Conservation (phyloP, 306 rosid genomes). For the Acacia acuminata region DNA sequence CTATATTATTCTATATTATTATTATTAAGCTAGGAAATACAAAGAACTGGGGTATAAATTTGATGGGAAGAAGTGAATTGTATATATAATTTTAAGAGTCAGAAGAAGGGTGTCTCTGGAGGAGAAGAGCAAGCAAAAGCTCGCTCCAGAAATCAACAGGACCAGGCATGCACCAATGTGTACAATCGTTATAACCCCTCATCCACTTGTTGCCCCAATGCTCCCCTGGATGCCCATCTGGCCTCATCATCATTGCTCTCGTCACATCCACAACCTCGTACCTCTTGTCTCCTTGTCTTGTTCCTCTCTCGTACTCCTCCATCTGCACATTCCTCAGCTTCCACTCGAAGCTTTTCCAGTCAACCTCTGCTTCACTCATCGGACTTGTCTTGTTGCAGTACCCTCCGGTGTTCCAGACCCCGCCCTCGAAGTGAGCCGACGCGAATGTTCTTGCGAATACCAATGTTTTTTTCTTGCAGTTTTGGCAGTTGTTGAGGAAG, state of each 20-base stretch:
- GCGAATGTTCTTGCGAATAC: slow-evolving; percentile 73
- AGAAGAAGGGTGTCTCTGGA: slow-evolving; percentile 6
- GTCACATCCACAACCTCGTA: slow-evolving; percentile 69
- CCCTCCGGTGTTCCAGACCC: slow-evolving; percentile 84
- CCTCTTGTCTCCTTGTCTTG: slow-evolving; percentile 29
- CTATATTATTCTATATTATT: not conserved
- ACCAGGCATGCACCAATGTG: slow-evolving; percentile 98
- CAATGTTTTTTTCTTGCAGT: not conserved
- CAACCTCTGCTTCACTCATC: not conserved
- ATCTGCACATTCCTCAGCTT: slow-evolving; percentile 56
- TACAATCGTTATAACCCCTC: slow-evolving; percentile 85
- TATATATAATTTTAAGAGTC: not conserved
- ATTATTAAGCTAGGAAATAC: not conserved
- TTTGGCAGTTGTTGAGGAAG: not conserved
- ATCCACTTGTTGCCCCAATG: slow-evolving; percentile 82
- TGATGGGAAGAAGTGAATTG: not conserved
- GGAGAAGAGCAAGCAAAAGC: slow-evolving; percentile 52
- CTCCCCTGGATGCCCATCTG: slow-evolving; percentile 85
- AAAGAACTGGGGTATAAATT: not conserved
- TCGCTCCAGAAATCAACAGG: slow-evolving; percentile 84
- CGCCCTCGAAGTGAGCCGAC: slow-evolving; percentile 79
- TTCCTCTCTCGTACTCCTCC: slow-evolving; percentile 62
- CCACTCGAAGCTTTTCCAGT: slow-evolving; percentile 48
- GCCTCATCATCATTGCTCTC: slow-evolving; percentile 77
- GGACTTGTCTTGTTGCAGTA: slow-evolving; percentile 42